Evolutionary conservation across 176 grass and related monocot genomes (phyloP).

Genomic region (Oryza brachyantha): DNA sequence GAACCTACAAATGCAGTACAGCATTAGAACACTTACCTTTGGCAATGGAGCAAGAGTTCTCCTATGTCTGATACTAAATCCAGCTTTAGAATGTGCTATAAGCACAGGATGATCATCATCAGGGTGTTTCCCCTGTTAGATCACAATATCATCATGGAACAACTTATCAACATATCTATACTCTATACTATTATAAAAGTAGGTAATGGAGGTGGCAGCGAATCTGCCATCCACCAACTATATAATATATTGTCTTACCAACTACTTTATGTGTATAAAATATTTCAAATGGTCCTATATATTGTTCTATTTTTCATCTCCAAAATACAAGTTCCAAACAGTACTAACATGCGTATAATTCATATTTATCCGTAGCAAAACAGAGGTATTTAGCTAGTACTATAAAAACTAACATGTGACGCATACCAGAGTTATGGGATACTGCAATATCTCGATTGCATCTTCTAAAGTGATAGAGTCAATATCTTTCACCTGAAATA

Average conservation of each 20-base stretch:
- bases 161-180: slow-evolving; percentile 14
- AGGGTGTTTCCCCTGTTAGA: slow-evolving; percentile 76
- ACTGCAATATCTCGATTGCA: slow-evolving; percentile 81
- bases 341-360: no score
- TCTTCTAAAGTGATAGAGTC: slow-evolving; percentile 63
- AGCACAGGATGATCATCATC: slow-evolving; percentile 65
- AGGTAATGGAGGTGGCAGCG: no score
- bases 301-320: no score
- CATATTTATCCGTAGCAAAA: no score
- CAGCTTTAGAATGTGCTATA: slow-evolving; percentile 73
- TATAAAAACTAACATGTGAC: slow-evolving; percentile 6
- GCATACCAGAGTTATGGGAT: slow-evolving; percentile 77
- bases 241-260: no score
- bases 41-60: slow-evolving; percentile 55
- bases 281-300: no score
- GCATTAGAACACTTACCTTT: slow-evolving; percentile 49
- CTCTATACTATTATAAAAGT: no score
- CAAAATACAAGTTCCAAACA: no score
- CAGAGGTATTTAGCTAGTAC: no score
- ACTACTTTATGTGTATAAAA: no score
- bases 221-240: no score
- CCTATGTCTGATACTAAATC: slow-evolving; percentile 71
- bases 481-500: slow-evolving; percentile 69
- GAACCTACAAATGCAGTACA: no score
- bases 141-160: slow-evolving; percentile 14